phyloP scores from a whole-genome alignment of 164 flowering plant genomes.

The Vitis riparia region DNA sequence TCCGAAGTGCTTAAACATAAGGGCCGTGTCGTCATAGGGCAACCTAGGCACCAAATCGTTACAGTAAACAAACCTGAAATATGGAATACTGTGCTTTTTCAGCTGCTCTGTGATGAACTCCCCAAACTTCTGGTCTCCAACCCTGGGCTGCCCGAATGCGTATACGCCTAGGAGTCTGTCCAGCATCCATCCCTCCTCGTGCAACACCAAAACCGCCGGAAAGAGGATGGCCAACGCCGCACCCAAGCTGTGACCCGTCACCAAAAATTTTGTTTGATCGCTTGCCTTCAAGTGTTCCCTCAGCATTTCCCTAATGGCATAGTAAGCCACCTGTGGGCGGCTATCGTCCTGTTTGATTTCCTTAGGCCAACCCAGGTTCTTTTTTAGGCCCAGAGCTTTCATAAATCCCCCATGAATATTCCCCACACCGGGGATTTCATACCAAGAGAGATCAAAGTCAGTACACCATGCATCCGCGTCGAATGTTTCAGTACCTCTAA shows the following conservation, averaged over 20 bases:
- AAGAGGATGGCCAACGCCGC: conserved; percentile 63
- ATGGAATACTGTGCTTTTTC: conserved; percentile 13
- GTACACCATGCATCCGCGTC: conserved; percentile 57
- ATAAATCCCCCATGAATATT: conserved; percentile 64
- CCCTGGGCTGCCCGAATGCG: conserved; percentile 73
- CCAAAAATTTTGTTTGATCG: conserved; percentile 30
- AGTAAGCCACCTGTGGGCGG: conserved; percentile 42
- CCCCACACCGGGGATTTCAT: conserved; percentile 46
- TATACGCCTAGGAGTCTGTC: conserved; percentile 44
- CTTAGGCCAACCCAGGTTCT: conserved; percentile 52
- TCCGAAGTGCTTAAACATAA: conserved; percentile 65
- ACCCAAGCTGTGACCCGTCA: conserved; percentile 76
- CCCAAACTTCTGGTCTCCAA: conserved; percentile 53
- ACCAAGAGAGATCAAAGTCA: conserved; percentile 69
- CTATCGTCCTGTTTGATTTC: conserved; percentile 13
- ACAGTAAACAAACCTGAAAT: conserved; percentile 52
- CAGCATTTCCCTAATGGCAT: conserved; percentile 42
- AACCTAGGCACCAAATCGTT: conserved; percentile 62
- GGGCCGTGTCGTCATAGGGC: conserved; percentile 43
- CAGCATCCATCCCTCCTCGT: conserved; percentile 42
- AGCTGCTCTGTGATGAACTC: conserved; percentile 33
- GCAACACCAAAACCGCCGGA: conserved; percentile 42
- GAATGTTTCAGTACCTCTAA: conserved; percentile 69
- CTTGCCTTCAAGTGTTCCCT: conserved; percentile 25
- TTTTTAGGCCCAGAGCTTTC: conserved; percentile 65